phyloP scores from a whole-genome alignment of 2,329 filamentous ascomycete species.

The Magnaporthiopsis incrustans region DNA sequence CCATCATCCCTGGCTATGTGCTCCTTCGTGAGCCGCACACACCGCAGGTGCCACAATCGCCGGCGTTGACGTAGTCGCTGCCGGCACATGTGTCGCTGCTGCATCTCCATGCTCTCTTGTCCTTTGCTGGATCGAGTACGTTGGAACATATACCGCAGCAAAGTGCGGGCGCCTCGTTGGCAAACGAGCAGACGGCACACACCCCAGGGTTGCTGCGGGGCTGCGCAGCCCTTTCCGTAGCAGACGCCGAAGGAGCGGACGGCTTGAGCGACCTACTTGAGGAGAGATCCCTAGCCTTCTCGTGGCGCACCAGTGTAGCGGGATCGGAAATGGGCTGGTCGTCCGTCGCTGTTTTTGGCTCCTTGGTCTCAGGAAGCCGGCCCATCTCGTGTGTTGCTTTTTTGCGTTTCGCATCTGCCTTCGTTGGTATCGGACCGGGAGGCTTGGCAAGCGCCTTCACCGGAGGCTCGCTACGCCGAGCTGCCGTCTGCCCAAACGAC shows the following conservation, averaged over 20 bases:
- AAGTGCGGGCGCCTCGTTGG: conserved; percentile 44
- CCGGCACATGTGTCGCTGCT: conserved; percentile 43
- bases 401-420: conserved; percentile 2
- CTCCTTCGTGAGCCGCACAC: conserved; percentile 45
- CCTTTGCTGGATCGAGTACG: conserved; percentile 49
- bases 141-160: conserved; percentile 65
- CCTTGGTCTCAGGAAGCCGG: background rate
- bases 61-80: conserved; percentile 57
- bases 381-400: background rate
- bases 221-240: no score
- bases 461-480: no score
- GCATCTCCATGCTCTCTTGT: conserved; percentile 58
- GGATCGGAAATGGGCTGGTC: no score
- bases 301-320: no score
- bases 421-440: background rate
- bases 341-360: background rate
- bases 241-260: background rate
- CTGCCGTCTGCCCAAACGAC: conserved; percentile 18
- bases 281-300: no score
- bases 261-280: no score
- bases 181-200: conserved; percentile 62
- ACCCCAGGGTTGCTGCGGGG: conserved; percentile 2
- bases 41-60: conserved; percentile 62
- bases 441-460: no score
- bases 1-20: background rate